phyloP scores from a whole-genome alignment of 108 stramenopile genomes.

The Nitzschia inconspicua region DNA sequence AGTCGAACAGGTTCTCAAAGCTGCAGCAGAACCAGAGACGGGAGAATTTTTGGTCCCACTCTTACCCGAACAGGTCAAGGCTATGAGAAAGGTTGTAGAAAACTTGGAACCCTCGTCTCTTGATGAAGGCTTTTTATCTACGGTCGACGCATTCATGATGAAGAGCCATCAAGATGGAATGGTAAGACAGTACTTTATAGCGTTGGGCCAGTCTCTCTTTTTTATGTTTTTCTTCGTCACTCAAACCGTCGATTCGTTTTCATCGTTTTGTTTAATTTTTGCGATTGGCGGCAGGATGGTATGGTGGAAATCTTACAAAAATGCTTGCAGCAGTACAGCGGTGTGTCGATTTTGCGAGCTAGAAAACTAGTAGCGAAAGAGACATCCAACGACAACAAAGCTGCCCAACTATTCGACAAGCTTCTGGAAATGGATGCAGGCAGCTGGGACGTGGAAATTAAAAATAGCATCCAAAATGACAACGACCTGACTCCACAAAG shows the following conservation, averaged over 20 bases:
- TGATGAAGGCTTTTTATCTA: constrained; percentile 81
- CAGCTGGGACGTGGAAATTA: constrained; percentile 71
- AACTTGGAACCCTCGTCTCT: constrained; percentile 49
- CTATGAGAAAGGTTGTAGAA: constrained; percentile 61
- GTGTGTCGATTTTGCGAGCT: constrained; percentile 57
- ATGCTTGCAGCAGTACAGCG: constrained; percentile 86
- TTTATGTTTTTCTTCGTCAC: too few relatives aligned
- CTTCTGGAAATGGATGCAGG: constrained; percentile 73
- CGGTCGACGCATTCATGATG: constrained; percentile 88
- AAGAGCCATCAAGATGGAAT: constrained; percentile 86
- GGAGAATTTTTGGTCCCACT: constrained; percentile 89
- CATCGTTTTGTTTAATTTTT: not conserved
- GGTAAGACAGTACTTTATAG: too few relatives aligned
- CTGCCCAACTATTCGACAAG: constrained; percentile 45
- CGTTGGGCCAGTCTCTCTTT: too few relatives aligned
- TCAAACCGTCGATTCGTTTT: not conserved
- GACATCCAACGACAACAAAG: not conserved
- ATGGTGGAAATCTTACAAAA: constrained; percentile 88
- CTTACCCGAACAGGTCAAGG: constrained; percentile 50
- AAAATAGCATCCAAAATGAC: constrained; percentile 16
- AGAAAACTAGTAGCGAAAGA: constrained; percentile 32
- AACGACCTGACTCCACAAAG: constrained; percentile 42
- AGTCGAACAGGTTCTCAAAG: constrained; percentile 75
- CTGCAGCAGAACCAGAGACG: constrained; percentile 77
- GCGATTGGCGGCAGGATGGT: constrained; percentile 37